These are phyloP conservation scores for Ocimum tenuiflorum DNA, from an alignment of 257 asterid genomes.

Conservation along the genomic window DNA sequence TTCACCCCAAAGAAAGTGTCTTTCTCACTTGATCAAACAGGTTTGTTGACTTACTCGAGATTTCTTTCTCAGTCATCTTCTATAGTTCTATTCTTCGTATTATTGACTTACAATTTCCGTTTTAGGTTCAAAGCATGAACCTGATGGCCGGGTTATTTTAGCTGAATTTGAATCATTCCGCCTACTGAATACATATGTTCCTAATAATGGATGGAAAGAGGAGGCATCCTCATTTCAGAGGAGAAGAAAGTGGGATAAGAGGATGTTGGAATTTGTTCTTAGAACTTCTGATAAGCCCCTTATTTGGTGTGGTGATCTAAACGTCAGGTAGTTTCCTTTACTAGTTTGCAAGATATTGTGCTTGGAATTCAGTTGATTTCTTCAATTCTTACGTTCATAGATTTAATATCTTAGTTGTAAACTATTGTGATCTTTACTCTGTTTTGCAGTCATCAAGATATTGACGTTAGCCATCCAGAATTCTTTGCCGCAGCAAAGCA, in stretches of 20 bases:
- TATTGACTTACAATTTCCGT: slow-evolving; percentile 8
- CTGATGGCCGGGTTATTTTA: slow-evolving; percentile 82
- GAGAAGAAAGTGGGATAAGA: slow-evolving; percentile 98
- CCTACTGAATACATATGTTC: slow-evolving; percentile 71
- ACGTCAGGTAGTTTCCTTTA: slow-evolving; percentile 58
- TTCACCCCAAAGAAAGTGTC: slow-evolving; percentile 66
- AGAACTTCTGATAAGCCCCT: slow-evolving; percentile 73
- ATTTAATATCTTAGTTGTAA: slow-evolving; percentile 8
- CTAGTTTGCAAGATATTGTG: slow-evolving; percentile 1
- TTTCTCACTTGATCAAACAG: slow-evolving; percentile 76
- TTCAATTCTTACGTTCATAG: slow-evolving; percentile 1
- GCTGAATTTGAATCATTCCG: slow-evolving; percentile 86
- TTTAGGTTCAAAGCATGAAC: slow-evolving; percentile 80
- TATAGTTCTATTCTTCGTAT: neutral
- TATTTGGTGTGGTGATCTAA: slow-evolving; percentile 96
- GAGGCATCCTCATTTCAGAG: slow-evolving; percentile 81
- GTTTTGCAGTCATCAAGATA: slow-evolving; percentile 73
- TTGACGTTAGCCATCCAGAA: slow-evolving; percentile 95
- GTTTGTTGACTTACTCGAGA: slow-evolving; percentile 24
- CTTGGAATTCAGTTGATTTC: neutral
- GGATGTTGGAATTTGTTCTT: slow-evolving; percentile 69
- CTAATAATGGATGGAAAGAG: slow-evolving; percentile 97
- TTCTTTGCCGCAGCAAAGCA: slow-evolving; percentile 77
- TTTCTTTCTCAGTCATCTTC: neutral
- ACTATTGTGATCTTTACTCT: slow-evolving; percentile 2